Percentiles rank a stretch among this genome's conserved stretches.
Conservation (phyloP, 192 early-diverging fungal species). For the Chytriomyces hyalinus region DNA sequence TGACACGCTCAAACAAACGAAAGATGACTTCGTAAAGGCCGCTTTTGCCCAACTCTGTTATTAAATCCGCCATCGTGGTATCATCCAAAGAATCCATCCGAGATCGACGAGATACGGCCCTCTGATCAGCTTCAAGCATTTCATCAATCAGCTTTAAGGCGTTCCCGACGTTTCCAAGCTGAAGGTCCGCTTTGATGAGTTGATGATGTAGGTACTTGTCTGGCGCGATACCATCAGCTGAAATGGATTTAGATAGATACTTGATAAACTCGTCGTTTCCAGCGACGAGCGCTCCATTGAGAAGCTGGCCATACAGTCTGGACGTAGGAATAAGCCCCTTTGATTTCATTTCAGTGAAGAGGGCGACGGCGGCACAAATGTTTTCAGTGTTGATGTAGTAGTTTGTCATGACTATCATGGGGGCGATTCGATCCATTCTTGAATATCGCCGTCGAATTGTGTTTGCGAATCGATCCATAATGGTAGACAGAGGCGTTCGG, state of each 20-base stretch:
- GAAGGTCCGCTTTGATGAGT: constrained; percentile 23
- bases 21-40: constrained; percentile 20
- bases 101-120: neutral
- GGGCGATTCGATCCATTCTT: neutral
- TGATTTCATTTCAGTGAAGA: neutral
- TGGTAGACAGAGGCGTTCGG: neutral
- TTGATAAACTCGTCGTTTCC: neutral
- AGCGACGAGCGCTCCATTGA: constrained; percentile 1
- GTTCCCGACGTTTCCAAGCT: neutral
- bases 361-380: neutral
- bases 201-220: constrained; percentile 19
- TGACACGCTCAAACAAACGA: neutral
- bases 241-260: neutral
- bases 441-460: neutral
- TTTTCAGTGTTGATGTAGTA: neutral
- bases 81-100: neutral
- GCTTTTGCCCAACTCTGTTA: neutral
- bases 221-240: neutral
- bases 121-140: no score
- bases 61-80: constrained; percentile 2
- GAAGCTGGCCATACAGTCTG: constrained; percentile 10
- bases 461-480: neutral
- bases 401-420: neutral
- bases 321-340: neutral
- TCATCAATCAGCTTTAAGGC: neutral